Percentiles rank a stretch among this genome's conserved stretches.
Conservation (phyloP, 2,329 filamentous ascomycete genomes). For the Aspergillus ibericus region DNA sequence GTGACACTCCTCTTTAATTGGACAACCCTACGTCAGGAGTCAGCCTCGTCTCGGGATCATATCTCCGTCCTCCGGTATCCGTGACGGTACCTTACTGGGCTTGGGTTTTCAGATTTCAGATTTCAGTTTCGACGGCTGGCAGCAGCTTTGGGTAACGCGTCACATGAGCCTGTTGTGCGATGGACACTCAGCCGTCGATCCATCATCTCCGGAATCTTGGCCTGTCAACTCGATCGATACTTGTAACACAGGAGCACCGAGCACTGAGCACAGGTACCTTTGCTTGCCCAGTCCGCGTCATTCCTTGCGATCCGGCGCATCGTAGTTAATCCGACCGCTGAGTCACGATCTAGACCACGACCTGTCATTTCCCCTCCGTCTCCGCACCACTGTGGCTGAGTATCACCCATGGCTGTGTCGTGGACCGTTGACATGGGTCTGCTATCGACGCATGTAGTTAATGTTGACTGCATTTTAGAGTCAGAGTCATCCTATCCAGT, state of each 20-base stretch:
- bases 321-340: not conserved
- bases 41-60: not conserved
- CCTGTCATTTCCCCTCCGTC: not conserved
- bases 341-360: not conserved
- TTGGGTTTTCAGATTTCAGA: not conserved
- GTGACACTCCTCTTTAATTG: not conserved
- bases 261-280: not conserved
- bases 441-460: not conserved
- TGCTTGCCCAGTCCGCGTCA: not conserved
- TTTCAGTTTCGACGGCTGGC: not conserved
- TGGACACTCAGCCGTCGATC: not conserved
- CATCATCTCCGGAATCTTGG: not conserved
- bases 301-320: not conserved
- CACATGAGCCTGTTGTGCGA: not conserved
- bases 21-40: not conserved
- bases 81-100: not conserved
- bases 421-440: not conserved
- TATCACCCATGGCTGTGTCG: not conserved
- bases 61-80: not conserved
- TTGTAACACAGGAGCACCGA: not conserved
- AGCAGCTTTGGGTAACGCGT: constrained; percentile 7
- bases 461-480: not conserved
- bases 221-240: not conserved
- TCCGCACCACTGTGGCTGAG: constrained; percentile 1
- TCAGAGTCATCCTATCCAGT: not conserved